Conservation (phyloP, 2,329 filamentous ascomycete species). For the Aspergillus fructus region DNA sequence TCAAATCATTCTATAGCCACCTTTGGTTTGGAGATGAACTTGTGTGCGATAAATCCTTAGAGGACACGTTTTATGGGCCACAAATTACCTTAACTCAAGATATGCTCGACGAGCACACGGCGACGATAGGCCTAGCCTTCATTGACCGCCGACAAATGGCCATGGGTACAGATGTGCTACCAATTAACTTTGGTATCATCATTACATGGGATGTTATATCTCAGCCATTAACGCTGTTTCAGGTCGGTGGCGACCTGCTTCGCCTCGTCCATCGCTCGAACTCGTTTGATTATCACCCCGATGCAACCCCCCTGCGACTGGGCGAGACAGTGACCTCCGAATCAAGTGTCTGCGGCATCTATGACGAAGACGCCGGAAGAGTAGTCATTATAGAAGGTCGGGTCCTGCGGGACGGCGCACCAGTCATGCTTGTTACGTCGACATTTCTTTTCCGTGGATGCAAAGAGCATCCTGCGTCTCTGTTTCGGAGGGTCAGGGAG, state of each 20-base stretch:
- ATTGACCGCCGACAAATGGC: slow-evolving; percentile 9
- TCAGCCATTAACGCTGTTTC: slow-evolving; percentile 8
- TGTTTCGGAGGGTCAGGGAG: slow-evolving; percentile 12
- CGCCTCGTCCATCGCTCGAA: slow-evolving; percentile 19
- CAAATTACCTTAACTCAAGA: slow-evolving; percentile 16
- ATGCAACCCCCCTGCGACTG: slow-evolving; percentile 6
- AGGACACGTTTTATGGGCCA: slow-evolving; percentile 75
- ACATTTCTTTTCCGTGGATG: slow-evolving; percentile 15
- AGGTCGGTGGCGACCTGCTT: slow-evolving; percentile 16
- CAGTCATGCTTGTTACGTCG: slow-evolving; percentile 16
- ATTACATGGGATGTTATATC: slow-evolving; percentile 19
- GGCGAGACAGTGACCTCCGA: slow-evolving; percentile 16
- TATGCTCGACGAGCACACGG: slow-evolving; percentile 66
- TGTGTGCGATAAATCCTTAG: slow-evolving; percentile 68
- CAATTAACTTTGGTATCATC: slow-evolving; percentile 15
- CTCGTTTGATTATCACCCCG: slow-evolving; percentile 11
- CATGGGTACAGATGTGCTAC: slow-evolving; percentile 7
- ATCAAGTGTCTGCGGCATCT: slow-evolving; percentile 14
- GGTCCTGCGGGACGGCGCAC: slow-evolving; percentile 10
- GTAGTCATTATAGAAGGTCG: slow-evolving; percentile 12
- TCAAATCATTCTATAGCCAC: slow-evolving; percentile 97
- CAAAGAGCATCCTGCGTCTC: background rate
- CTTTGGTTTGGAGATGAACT: slow-evolving; percentile 87
- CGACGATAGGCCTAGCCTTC: slow-evolving; percentile 12
- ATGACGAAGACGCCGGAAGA: slow-evolving; percentile 13